Percentiles rank a stretch among this genome's conserved stretches.
Evolutionary conservation across 1,139 yeast species (phyloP).

Genomic region (Blastobotrys petasosporus): DNA sequence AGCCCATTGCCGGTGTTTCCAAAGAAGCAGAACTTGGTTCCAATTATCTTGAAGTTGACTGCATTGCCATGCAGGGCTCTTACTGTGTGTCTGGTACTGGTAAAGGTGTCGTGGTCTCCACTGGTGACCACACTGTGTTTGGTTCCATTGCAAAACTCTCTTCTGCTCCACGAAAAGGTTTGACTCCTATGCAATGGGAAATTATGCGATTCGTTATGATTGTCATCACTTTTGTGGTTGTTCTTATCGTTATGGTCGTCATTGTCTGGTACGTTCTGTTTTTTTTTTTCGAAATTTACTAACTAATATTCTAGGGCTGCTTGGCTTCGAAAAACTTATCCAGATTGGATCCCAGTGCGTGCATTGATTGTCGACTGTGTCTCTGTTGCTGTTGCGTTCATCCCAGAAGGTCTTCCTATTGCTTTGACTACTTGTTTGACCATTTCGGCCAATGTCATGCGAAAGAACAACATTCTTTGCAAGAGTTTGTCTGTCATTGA

Average conservation of each 20-base stretch:
- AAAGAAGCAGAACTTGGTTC: slow-evolving; percentile 26
- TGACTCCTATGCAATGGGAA: slow-evolving; percentile 44
- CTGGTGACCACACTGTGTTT: slow-evolving; percentile 45
- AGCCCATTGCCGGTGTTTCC: slow-evolving; percentile 41
- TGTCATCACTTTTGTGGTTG: slow-evolving; percentile 38
- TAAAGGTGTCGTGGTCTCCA: slow-evolving; percentile 42
- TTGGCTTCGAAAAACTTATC: slow-evolving; percentile 39
- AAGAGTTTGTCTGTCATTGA: slow-evolving; percentile 50
- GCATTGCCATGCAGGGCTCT: slow-evolving; percentile 48
- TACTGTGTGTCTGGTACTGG: slow-evolving; percentile 46
- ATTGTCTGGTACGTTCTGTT: slow-evolving; percentile 45
- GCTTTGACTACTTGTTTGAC: slow-evolving; percentile 49
- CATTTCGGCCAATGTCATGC: slow-evolving; percentile 47
- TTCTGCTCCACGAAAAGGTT: slow-evolving; percentile 37
- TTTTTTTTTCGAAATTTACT: neutral
- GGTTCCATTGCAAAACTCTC: slow-evolving; percentile 44
- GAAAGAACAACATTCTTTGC: slow-evolving; percentile 41
- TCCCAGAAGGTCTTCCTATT: slow-evolving; percentile 52
- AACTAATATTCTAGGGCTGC: slow-evolving; percentile 44
- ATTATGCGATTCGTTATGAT: slow-evolving; percentile 42
- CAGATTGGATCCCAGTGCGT: slow-evolving; percentile 41
- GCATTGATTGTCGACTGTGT: slow-evolving; percentile 35
- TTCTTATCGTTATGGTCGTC: slow-evolving; percentile 39
- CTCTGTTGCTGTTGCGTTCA: slow-evolving; percentile 46
- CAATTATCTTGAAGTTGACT: slow-evolving; percentile 42